Base-by-base conservation (phyloP, 495 filamentous ascomycete genomes). In the Lasiosphaeria miniovina region DNA sequence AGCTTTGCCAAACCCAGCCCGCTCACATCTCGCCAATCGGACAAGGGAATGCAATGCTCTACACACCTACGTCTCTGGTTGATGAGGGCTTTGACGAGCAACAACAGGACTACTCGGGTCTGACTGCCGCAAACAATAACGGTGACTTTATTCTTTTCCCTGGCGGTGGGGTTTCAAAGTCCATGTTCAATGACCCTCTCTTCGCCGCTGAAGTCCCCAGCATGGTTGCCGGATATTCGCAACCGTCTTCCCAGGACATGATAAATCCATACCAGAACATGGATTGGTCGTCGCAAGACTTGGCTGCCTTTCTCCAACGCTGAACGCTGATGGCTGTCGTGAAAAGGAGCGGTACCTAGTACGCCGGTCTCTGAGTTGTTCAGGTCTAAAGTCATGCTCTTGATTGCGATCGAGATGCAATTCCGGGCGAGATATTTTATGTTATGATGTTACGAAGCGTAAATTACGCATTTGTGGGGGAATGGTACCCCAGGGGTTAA, bases 11-110 rank as follows among this genome's bases (percentile, higher is more conserved):
- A 65, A 12, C 69, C 60, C 58, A 68, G 49, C 59, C 73, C 3
- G 73, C 79, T 7, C 83, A 85, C 49, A 78, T 90, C 57, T 88
- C 86, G 11, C 83, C 84, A 38, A 73, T 77, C 49, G 86, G 81
- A 1, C 86, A 88, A 62, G 84, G 80, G 17, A 84, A 86, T 52
- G 66, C 81, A 10, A 84, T 87, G 79, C 78, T 90, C 49, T 87
- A 80, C 68, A 86, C 86, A 0, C 86, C 86, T 4, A 76, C 75
- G 5, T 85, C 82, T 0, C 70, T 78, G 58, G 63, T 77, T 46
- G 74, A 80, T 51, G 80, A 82, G 49, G 76, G 76, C 9, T 79
- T 78, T 52, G 82, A 82, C 54, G 81, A 83, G 38, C 55, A 63
- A 14, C 53, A 58, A 6, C 24, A 24, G 24, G 69, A 65, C 49